phyloP scores from a whole-genome alignment of 2,329 filamentous ascomycete genomes.

The Pyricularia pennisetigena region DNA sequence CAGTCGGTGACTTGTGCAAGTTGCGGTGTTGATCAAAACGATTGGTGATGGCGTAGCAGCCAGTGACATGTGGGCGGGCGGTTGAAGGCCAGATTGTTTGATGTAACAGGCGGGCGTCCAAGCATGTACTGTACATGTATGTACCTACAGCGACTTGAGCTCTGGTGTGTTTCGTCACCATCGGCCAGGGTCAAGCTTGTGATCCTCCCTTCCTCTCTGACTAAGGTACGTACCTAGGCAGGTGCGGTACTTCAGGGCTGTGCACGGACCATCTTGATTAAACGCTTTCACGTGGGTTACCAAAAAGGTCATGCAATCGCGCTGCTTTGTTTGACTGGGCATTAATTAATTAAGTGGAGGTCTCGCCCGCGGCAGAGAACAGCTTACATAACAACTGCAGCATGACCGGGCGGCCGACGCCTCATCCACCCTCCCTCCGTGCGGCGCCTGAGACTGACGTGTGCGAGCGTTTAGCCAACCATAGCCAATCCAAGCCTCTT shows the following conservation, averaged over 20 bases:
- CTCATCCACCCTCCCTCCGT: not conserved
- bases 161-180: not conserved
- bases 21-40: not conserved
- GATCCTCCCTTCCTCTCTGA: not conserved
- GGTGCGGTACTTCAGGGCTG: not conserved
- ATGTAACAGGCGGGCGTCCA: not conserved
- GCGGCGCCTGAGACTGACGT: constrained; percentile 5
- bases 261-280: not conserved
- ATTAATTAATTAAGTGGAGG: too few relatives aligned
- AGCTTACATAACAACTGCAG: constrained; percentile 3
- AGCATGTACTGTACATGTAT: not conserved
- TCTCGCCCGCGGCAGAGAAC: not conserved
- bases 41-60: not conserved
- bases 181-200: constrained; percentile 1
- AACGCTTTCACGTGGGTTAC: constrained; percentile 1
- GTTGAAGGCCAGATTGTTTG: not conserved
- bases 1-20: not conserved
- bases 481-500: not conserved
- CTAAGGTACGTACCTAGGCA: not conserved
- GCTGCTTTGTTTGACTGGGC: too few relatives aligned
- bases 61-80: not conserved
- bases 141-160: not conserved
- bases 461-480: constrained; percentile 3
- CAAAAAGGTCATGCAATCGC: not conserved
- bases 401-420: constrained; percentile 1